Evolutionary conservation across 306 rosid species (phyloP).

Genomic region (Medicago arabica): DNA sequence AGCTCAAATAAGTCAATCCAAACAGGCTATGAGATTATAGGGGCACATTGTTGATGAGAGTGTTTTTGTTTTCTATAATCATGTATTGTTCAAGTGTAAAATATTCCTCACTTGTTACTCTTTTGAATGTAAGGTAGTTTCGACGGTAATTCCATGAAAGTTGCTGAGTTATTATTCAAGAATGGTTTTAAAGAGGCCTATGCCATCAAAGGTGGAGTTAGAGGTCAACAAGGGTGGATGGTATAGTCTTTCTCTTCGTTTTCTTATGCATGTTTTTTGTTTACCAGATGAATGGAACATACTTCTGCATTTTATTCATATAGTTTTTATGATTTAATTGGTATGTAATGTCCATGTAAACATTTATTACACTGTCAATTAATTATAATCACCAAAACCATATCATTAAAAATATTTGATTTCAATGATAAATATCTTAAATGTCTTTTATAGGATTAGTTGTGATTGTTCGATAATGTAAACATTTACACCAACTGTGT

Average conservation of each 20-base stretch:
- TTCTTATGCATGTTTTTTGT: slow-evolving; percentile 30
- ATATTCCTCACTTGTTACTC: slow-evolving; percentile 48
- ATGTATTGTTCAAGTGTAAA: neutral
- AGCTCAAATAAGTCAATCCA: neutral
- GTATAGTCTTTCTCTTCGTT: slow-evolving; percentile 52
- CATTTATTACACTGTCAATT: neutral
- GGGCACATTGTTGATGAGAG: slow-evolving; percentile 7
- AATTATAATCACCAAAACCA: neutral
- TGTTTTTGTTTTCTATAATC: slow-evolving; percentile 17
- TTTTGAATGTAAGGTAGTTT: slow-evolving; percentile 91
- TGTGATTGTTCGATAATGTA: neutral
- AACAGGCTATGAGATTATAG: neutral
- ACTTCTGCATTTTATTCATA: neutral
- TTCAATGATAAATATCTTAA: too few relatives aligned
- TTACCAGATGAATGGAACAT: neutral
- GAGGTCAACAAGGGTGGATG: slow-evolving; percentile 90
- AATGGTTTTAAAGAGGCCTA: slow-evolving; percentile 89
- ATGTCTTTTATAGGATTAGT: too few relatives aligned
- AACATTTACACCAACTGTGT: too few relatives aligned
- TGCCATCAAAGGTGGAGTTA: slow-evolving; percentile 88
- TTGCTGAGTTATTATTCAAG: slow-evolving; percentile 84
- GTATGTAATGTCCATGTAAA: neutral
- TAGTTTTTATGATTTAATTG: neutral
- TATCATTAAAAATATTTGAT: neutral
- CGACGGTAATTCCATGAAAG: slow-evolving; percentile 90